phyloP scores from a whole-genome alignment of 768 basidiomycete genomes.

The Mycena albidolilacea region DNA sequence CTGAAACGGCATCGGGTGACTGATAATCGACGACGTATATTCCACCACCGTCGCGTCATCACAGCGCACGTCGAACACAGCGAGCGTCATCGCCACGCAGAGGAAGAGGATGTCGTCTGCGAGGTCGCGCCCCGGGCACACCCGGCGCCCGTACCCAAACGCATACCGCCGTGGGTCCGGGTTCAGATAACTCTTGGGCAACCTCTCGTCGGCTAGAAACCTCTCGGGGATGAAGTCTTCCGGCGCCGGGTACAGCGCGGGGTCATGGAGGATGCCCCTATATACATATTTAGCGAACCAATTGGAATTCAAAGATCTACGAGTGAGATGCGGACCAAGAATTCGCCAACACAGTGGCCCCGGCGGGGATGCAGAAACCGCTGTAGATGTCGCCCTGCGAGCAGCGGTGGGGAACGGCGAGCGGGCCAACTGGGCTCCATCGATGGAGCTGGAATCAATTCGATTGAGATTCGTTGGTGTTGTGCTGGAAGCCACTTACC shows the following conservation, averaged over 20 bases:
- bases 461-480: background rate
- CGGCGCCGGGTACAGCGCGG: slow-evolving; percentile 25
- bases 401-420: slow-evolving; percentile 36
- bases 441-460: slow-evolving; percentile 32
- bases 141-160: slow-evolving; percentile 58
- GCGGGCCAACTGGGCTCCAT: slow-evolving; percentile 32
- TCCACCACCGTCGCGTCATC: background rate
- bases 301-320: too few relatives aligned
- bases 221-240: slow-evolving; percentile 49
- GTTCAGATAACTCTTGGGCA: slow-evolving; percentile 36
- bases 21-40: slow-evolving; percentile 20
- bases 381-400: slow-evolving; percentile 35
- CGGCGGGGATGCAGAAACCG: slow-evolving; percentile 37
- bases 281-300: too few relatives aligned
- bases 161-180: slow-evolving; percentile 51
- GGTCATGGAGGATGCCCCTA: slow-evolving; percentile 35
- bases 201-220: slow-evolving; percentile 42
- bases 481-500: background rate
- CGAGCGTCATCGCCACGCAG: slow-evolving; percentile 34
- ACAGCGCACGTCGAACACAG: slow-evolving; percentile 32
- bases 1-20: slow-evolving; percentile 9
- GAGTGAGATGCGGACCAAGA: background rate
- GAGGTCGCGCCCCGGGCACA: slow-evolving; percentile 42
- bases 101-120: slow-evolving; percentile 41
- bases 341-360: slow-evolving; percentile 33